Base-by-base conservation (phyloP, 75 land plant species). In the Picea glauca region DNA sequence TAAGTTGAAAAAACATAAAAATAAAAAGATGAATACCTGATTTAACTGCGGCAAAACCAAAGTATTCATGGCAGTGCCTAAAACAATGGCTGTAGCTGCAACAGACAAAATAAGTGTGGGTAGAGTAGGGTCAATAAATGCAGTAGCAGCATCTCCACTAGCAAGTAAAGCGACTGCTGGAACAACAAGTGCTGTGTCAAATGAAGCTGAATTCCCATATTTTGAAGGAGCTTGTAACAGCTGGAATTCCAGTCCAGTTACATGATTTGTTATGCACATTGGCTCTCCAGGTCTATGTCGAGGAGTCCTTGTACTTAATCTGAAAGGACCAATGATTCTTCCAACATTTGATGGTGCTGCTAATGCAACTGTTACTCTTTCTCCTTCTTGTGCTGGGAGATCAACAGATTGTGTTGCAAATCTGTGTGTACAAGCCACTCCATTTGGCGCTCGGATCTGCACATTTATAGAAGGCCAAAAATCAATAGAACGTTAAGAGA, bases 311-410 rank as follows among this genome's bases (percentile, higher is more conserved):
- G 99, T 81, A 79, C 73, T 88, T 23, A 94, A 78, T 66, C 80
- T 86, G 0, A 96, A 78, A 58, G 94, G 94, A 13, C 97, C 94
- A 60, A 94, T 81, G 67, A 87, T 91, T 58, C 88, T 78, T 32
- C 81, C 85, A 58, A 84, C 83, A 89, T 83, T 85, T 75, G 89
- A 81, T 78, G 99, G 93, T 64, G 95, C 91, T 81, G 99, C 90
- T 35, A 84, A 68, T 78, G 93, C 84, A 40, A 96, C 80, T 11
- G 99, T 94, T 12, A 94, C 92, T 79, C 99, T 85, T 83, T 96
- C 99, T 77, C 93, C 99, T 87, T 87, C 86, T 82, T 93, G 98
- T 43, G 93, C 99, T 58, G 99, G 98, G 80, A 96, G 89, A 56
- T 96, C 98, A 72, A 79, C 91, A 59, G 95, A 88, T 79, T 88